Evolutionary conservation across 371 early-diverging fungal genomes (phyloP).

Genomic region (Haplosporangium sp.): DNA sequence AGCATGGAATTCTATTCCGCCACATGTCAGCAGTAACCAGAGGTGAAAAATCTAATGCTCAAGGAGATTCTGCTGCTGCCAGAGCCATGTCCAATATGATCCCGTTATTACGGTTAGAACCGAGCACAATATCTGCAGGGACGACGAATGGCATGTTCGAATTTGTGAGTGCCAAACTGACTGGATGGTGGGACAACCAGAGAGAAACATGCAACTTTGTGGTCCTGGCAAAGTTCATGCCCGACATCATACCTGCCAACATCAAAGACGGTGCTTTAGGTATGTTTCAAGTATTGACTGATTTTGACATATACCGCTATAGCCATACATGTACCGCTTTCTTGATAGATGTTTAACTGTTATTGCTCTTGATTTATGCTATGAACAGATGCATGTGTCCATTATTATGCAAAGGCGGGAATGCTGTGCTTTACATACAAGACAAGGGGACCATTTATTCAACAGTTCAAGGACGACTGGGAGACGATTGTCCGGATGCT

Average conservation of each 20-base stretch:
- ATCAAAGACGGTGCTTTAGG: constrained; percentile 32
- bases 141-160: constrained; percentile 26
- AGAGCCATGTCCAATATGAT: constrained; percentile 15
- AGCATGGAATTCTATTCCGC: constrained; percentile 38
- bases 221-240: constrained; percentile 35
- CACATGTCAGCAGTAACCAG: neutral
- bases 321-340: neutral
- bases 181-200: constrained; percentile 52
- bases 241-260: constrained; percentile 24
- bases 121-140: constrained; percentile 30
- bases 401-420: constrained; percentile 21
- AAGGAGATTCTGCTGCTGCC: neutral
- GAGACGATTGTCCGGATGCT: constrained; percentile 48
- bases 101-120: constrained; percentile 41
- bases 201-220: constrained; percentile 45
- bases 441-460: constrained; percentile 34
- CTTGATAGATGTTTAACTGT: neutral
- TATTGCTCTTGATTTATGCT: neutral
- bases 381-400: constrained; percentile 21
- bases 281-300: constrained; percentile 1
- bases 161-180: constrained; percentile 46
- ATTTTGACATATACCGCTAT: neutral
- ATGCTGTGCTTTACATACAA: constrained; percentile 38
- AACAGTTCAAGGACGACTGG: constrained; percentile 49
- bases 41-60: neutral